Conservation (phyloP, 2,329 filamentous ascomycete genomes). For the Talaromyces pinophilus region DNA sequence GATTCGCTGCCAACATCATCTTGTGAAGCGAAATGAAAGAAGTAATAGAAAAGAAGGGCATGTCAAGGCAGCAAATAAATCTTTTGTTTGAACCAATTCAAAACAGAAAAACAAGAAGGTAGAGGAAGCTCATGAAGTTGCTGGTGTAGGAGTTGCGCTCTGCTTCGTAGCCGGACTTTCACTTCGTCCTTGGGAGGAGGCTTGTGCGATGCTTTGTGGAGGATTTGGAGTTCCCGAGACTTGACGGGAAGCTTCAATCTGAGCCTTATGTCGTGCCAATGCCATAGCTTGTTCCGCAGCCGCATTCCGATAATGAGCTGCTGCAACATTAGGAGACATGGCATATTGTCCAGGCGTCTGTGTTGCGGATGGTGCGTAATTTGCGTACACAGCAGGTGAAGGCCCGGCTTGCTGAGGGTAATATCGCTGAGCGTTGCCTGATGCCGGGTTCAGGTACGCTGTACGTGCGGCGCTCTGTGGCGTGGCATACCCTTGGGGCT, state of each 20-base stretch:
- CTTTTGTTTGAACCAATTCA: neutral
- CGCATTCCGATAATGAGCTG: conserved; percentile 37
- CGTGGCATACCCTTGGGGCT: conserved; percentile 34
- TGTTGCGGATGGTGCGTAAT: conserved; percentile 30
- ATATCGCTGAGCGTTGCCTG: conserved; percentile 34
- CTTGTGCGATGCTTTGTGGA: conserved; percentile 23
- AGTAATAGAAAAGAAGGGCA: neutral
- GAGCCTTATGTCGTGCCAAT: conserved; percentile 34
- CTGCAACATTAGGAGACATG: conserved; percentile 39
- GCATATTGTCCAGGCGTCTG: conserved; percentile 35
- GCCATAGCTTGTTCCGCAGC: conserved; percentile 44
- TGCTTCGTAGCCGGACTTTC: conserved; percentile 34
- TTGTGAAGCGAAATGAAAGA: conserved; percentile 4
- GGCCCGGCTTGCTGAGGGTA: conserved; percentile 37
- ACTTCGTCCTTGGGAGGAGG: conserved; percentile 38
- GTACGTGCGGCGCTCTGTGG: conserved; percentile 35
- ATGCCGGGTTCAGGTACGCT: conserved; percentile 37
- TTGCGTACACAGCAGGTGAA: conserved; percentile 33
- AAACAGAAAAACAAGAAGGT: neutral
- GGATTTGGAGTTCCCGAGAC: conserved; percentile 40
- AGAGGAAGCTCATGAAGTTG: conserved; percentile 16
- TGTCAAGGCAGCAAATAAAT: conserved; percentile 5
- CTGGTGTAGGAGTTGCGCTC: conserved; percentile 24
- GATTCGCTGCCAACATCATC: conserved; percentile 9
- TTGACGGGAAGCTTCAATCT: conserved; percentile 29